Conservation (phyloP, 306 rosid species). For the Pueraria montana region DNA sequence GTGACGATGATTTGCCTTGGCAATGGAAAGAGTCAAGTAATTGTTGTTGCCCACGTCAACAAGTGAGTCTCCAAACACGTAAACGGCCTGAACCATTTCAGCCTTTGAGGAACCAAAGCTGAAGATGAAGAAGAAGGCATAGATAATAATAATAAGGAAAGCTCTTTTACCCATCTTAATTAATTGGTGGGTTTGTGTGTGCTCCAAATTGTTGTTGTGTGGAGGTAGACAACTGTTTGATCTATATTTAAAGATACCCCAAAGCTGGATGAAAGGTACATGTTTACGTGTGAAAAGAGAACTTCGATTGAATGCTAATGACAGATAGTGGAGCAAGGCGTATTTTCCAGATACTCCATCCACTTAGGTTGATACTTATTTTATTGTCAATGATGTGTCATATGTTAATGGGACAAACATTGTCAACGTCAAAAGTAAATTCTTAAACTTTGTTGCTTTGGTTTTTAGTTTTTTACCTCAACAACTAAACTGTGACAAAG, state of each 20-base stretch:
- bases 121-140: conserved; percentile 20
- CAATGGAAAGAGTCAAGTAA: conserved; percentile 60
- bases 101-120: conserved; percentile 50
- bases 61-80: conserved; percentile 86
- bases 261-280: neutral
- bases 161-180: conserved; percentile 42
- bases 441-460: neutral
- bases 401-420: conserved; percentile 1
- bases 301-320: conserved; percentile 13
- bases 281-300: conserved; percentile 51
- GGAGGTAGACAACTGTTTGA: conserved; percentile 11
- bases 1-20: conserved; percentile 74
- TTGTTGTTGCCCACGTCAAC: conserved; percentile 90
- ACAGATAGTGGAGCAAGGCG: conserved; percentile 44
- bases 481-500: neutral
- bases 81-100: conserved; percentile 67
- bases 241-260: conserved; percentile 33
- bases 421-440: conserved; percentile 17
- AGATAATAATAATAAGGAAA: neutral
- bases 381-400: neutral
- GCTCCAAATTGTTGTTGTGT: conserved; percentile 9
- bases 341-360: conserved; percentile 33
- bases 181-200: neutral
- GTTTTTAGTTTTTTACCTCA: neutral
- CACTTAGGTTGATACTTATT: conserved; percentile 11